Conservation (phyloP, 805 yeast species). For the Ogataea nakhonphanomensis region DNA sequence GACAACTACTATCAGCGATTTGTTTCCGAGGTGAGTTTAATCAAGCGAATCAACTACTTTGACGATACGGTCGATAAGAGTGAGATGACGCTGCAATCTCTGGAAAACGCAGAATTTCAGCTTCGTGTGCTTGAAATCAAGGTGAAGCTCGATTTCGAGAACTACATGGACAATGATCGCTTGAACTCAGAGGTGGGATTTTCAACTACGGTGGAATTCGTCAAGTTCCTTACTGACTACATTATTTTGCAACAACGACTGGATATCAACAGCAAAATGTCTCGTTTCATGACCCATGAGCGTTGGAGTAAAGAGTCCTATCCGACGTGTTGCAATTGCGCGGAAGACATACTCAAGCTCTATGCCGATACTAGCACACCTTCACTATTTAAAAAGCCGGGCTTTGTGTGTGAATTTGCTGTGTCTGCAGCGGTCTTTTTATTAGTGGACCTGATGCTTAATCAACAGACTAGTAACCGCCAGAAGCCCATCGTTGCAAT, state of each 20-base stretch:
- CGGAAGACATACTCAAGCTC: slow-evolving; percentile 16
- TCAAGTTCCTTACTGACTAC: slow-evolving; percentile 17
- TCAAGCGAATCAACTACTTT: slow-evolving; percentile 28
- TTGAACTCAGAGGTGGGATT: slow-evolving; percentile 13
- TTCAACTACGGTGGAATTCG: slow-evolving; percentile 15
- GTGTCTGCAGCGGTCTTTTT: slow-evolving; percentile 29
- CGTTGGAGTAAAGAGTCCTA: slow-evolving; percentile 26
- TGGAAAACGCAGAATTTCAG: slow-evolving; percentile 27
- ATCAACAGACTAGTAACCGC: slow-evolving; percentile 19
- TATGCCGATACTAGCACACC: slow-evolving; percentile 20
- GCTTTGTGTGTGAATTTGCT: slow-evolving; percentile 25
- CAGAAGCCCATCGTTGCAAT: slow-evolving; percentile 15
- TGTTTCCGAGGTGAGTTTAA: slow-evolving; percentile 21
- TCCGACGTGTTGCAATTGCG: slow-evolving; percentile 21
- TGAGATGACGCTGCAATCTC: slow-evolving; percentile 15
- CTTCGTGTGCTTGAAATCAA: slow-evolving; percentile 24
- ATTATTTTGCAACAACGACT: slow-evolving; percentile 24
- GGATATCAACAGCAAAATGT: slow-evolving; percentile 31
- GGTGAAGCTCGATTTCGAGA: slow-evolving; percentile 19
- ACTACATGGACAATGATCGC: slow-evolving; percentile 19
- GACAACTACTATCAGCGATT: slow-evolving; percentile 24
- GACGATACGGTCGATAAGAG: slow-evolving; percentile 19
- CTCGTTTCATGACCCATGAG: slow-evolving; percentile 23
- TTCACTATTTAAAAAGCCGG: slow-evolving; percentile 20
- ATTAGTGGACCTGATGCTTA: slow-evolving; percentile 28